Evolutionary conservation across 1,139 yeast genomes (phyloP).

Genomic region (Geotrichum siamense): DNA sequence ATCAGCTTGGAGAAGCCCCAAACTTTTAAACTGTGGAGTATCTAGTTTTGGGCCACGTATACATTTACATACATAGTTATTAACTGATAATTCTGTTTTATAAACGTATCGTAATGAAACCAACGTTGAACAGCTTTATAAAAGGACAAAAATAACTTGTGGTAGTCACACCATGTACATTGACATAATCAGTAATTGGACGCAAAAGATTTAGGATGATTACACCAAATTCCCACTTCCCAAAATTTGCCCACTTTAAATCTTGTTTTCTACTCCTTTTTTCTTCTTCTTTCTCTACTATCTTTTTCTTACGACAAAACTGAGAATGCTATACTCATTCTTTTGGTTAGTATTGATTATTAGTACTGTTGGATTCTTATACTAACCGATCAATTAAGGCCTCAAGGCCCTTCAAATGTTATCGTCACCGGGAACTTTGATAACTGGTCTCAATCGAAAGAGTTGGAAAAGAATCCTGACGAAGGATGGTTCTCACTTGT

Average conservation of each 20-base stretch:
- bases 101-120: too few species aligned
- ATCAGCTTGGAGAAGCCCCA: constrained; percentile 77
- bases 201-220: too few species aligned
- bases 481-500: constrained; percentile 1
- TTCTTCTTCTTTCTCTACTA: constrained; percentile 1
- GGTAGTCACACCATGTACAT: too few species aligned
- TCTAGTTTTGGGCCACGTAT: too few species aligned
- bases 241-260: too few species aligned
- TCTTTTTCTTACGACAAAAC: too few species aligned
- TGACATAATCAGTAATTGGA: too few species aligned
- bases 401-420: constrained; percentile 14
- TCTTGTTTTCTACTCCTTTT: neutral
- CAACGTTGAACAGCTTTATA: too few species aligned
- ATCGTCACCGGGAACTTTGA: constrained; percentile 15
- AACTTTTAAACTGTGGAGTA: constrained; percentile 71
- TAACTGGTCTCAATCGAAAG: constrained; percentile 10
- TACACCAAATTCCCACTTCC: too few species aligned
- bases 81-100: too few species aligned
- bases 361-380: neutral
- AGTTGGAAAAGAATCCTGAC: constrained; percentile 2
- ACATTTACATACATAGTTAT: too few species aligned
- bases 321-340: constrained; percentile 1
- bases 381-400: constrained; percentile 5
- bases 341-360: constrained; percentile 2
- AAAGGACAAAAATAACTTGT: too few species aligned